Percentiles rank a stretch among this genome's conserved stretches.
Evolutionary conservation across 192 early-diverging fungal genomes (phyloP).

Genomic region (Coemansia sp.): DNA sequence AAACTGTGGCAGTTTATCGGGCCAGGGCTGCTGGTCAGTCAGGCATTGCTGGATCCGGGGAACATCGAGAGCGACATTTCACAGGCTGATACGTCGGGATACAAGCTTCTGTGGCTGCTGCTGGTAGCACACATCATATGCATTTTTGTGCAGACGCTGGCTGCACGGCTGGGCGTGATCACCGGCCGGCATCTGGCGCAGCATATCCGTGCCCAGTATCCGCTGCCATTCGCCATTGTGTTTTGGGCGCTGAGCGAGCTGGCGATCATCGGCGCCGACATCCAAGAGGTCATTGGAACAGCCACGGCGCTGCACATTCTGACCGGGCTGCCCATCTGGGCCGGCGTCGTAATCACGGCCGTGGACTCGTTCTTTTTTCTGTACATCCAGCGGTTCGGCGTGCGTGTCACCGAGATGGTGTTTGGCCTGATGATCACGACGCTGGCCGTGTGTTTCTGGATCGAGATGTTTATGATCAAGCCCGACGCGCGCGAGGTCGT

Average conservation of each 20-base stretch:
- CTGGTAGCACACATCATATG: constrained; percentile 64
- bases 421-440: constrained; percentile 72
- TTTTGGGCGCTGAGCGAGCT: constrained; percentile 65
- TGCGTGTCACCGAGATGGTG: constrained; percentile 70
- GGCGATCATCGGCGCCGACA: constrained; percentile 73
- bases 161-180: constrained; percentile 65
- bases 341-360: constrained; percentile 79
- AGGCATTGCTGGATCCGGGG: constrained; percentile 71
- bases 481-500: constrained; percentile 57
- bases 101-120: constrained; percentile 65
- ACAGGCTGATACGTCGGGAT: constrained; percentile 63
- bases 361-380: constrained; percentile 83
- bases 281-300: constrained; percentile 84
- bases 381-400: constrained; percentile 63
- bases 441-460: constrained; percentile 76
- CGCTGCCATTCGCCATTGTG: constrained; percentile 43
- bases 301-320: constrained; percentile 85
- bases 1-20: constrained; percentile 67
- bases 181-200: constrained; percentile 69
- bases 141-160: constrained; percentile 63
- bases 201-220: constrained; percentile 56
- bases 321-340: constrained; percentile 66
- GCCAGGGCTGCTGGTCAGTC: constrained; percentile 60
- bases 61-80: constrained; percentile 75
- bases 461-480: constrained; percentile 66